Conservation (phyloP, 176 grass and related monocot genomes). For the Microstegium vimineum region DNA sequence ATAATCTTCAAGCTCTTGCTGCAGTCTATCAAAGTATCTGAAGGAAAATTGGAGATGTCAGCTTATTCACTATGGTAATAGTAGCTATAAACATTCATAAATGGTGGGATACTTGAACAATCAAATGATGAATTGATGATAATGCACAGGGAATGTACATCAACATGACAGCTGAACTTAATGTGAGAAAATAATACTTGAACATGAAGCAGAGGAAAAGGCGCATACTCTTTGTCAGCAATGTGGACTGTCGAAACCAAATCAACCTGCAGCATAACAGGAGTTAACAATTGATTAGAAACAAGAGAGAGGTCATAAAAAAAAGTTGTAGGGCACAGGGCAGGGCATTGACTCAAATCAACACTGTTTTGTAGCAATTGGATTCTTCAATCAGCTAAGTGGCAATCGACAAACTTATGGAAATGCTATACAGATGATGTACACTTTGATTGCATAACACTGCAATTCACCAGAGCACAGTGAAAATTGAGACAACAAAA, state of each 20-base stretch:
- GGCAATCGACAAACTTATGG: background rate
- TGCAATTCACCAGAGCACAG: background rate
- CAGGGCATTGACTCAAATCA: background rate
- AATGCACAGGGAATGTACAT: background rate
- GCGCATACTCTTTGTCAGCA: constrained; percentile 68
- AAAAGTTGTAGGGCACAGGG: background rate
- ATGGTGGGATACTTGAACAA: background rate
- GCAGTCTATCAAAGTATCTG: constrained; percentile 80
- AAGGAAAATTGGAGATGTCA: background rate
- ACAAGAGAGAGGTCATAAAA: background rate
- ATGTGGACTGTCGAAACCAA: constrained; percentile 89
- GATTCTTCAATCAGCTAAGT: background rate
- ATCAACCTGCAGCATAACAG: constrained; percentile 60
- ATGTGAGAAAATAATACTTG: background rate
- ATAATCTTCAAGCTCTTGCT: constrained; percentile 62
- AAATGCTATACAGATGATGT: background rate
- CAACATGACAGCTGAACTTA: background rate
- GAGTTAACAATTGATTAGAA: background rate
- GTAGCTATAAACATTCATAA: background rate
- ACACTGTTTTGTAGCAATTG: background rate
- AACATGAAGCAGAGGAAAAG: constrained; percentile 9
- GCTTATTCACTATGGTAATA: background rate
- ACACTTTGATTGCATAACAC: background rate
- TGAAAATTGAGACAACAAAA: background rate
- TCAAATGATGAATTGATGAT: background rate